Conservation (phyloP, 441 rosid species). For the Pelargonium cotyledonis region DNA sequence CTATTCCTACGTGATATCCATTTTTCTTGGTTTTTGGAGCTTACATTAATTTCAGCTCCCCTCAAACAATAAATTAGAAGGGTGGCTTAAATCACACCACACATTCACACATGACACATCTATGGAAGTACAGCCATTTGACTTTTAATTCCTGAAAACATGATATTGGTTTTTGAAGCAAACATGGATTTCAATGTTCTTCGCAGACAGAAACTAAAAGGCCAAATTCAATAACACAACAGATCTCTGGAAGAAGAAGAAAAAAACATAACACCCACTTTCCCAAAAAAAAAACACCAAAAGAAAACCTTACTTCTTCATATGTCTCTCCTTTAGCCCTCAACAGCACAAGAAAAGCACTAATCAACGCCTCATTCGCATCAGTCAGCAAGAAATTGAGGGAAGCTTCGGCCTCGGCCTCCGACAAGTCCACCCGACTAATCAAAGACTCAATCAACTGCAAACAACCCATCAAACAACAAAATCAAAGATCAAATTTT, state of each 20-base stretch:
- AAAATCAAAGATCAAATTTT: neutral
- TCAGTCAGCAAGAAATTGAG: slow-evolving; percentile 55
- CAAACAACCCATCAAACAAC: neutral
- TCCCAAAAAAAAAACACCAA: neutral
- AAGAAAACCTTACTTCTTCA: slow-evolving; percentile 52
- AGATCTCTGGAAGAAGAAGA: neutral
- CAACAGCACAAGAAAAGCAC: slow-evolving; percentile 79
- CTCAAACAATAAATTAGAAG: neutral
- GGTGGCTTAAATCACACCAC: neutral
- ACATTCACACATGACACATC: neutral
- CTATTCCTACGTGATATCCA: too few species aligned
- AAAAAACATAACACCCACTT: too few species aligned
- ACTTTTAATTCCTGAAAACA: neutral
- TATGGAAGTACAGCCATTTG: neutral
- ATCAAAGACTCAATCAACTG: slow-evolving; percentile 79
- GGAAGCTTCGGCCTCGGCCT: slow-evolving; percentile 67
- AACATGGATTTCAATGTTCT: neutral
- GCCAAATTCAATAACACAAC: neutral
- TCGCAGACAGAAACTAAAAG: neutral
- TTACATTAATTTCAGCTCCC: neutral
- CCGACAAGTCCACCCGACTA: slow-evolving; percentile 59
- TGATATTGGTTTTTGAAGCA: too few species aligned
- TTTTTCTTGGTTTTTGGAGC: neutral
- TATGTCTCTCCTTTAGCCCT: slow-evolving; percentile 95
- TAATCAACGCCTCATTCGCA: slow-evolving; percentile 54